Evolutionary conservation across 169 alveolate species (phyloP), one percentile per base, ranked within the genome.

Genomic region (Plasmodium sp.): DNA sequence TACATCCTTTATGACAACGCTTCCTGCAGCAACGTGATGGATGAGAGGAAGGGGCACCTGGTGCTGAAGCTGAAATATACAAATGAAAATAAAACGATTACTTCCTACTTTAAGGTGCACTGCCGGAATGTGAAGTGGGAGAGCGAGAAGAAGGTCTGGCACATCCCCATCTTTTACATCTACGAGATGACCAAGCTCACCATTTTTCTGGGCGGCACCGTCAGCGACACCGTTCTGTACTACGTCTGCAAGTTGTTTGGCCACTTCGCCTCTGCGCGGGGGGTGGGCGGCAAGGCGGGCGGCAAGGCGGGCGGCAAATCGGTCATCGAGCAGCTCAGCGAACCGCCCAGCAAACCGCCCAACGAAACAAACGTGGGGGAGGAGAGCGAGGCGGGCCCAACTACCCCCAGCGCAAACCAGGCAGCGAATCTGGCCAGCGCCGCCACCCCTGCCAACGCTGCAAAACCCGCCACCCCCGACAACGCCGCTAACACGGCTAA

Each of bases 101-200:
- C 93, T n/a, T 86, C 93, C 27, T 86, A 86, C 77, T 86, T 86
- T 86, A 86, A 86, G 71, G 86, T 86, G 27, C 56, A 86, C 62
- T 86, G 93, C 77, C 62, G 93, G 39, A 86, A 86, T 77, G 85
- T 51, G 9, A 75, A 86, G 67, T 86, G 93, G 93, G 93, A 86
- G 0, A 86, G 67, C 18, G 93, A 86, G 67, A 86, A 86, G 9
- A 86, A 86, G 71, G 85, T 86, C 27, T 86, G 93, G 93, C 88
- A 86, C 81, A 86, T 86, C 31, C 93, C 93, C 27, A 54, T 86
- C 27, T 86, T 86, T 86, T 86, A 86, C 41, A 86, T 86, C 1
- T 86, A 75, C 48, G 93, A 86, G 81, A 71, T 86, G 36, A 48
- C 82, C 1, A 86, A 86, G 45, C 85, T 86, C 7, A 86, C 93